phyloP scores from a whole-genome alignment of 306 rosid genomes.

The Medicago arabica region DNA sequence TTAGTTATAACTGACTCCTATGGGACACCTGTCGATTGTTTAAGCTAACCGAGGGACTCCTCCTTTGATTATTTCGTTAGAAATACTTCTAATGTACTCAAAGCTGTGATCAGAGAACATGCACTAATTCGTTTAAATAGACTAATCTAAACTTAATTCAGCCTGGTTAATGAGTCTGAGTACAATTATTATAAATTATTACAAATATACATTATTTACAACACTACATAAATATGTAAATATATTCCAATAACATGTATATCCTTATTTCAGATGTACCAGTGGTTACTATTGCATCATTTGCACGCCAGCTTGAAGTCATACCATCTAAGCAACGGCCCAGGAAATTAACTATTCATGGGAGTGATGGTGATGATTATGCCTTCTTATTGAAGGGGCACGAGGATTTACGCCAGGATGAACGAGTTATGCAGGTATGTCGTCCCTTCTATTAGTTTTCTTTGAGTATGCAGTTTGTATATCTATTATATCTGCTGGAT shows the following conservation, averaged over 20 bases:
- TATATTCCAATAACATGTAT: conserved; percentile 19
- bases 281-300: conserved; percentile 89
- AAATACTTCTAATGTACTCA: too few relatives aligned
- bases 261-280: conserved; percentile 64
- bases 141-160: too few relatives aligned
- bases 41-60: not conserved
- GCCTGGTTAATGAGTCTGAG: too few relatives aligned
- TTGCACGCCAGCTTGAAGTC: conserved; percentile 92
- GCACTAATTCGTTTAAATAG: too few relatives aligned
- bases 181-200: too few relatives aligned
- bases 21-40: not conserved
- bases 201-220: too few relatives aligned
- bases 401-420: conserved; percentile 98
- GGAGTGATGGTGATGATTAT: conserved; percentile 93
- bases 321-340: conserved; percentile 98
- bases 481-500: conserved; percentile 2
- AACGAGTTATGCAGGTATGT: conserved; percentile 97
- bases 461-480: conserved; percentile 31
- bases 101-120: too few relatives aligned
- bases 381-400: conserved; percentile 98
- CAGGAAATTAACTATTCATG: conserved; percentile 90
- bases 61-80: not conserved
- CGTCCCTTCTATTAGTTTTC: conserved; percentile 2
- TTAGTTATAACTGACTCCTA: not conserved
- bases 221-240: not conserved